phyloP scores from a whole-genome alignment of 176 grass and related monocot species.

The Leersia perrieri region DNA sequence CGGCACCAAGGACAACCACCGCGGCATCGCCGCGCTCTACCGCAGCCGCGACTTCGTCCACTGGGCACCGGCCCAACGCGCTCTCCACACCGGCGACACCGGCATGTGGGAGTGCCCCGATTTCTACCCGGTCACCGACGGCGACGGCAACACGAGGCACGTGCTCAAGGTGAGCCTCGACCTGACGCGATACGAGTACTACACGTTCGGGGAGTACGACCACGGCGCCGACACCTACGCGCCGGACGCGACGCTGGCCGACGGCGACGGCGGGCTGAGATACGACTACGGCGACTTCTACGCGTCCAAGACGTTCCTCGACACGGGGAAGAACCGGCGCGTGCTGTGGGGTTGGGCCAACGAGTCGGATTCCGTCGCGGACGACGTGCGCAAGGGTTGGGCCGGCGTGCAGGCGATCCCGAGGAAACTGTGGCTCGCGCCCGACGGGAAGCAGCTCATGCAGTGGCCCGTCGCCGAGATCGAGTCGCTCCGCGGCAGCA shows the following conservation, averaged over 20 bases:
- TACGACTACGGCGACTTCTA: conserved; percentile 89
- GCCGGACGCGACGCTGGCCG: conserved; percentile 38
- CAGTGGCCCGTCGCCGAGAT: conserved; percentile 76
- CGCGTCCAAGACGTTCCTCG: conserved; percentile 75
- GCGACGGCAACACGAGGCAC: conserved; percentile 6
- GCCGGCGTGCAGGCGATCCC: conserved; percentile 67
- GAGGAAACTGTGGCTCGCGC: conserved; percentile 57
- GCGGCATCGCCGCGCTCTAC: conserved; percentile 43
- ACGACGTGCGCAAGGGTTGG: conserved; percentile 58
- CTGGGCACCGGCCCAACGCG: conserved; percentile 17
- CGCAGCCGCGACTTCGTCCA: conserved; percentile 53
- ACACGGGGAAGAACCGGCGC: conserved; percentile 42
- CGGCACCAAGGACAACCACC: conserved; percentile 48
- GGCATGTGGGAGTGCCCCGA: conserved; percentile 97
- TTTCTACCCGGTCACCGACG: conserved; percentile 58
- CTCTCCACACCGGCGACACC: conserved; percentile 50
- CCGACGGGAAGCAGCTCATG: conserved; percentile 55
- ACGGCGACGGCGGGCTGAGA: conserved; percentile 45
- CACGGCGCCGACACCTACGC: conserved; percentile 46
- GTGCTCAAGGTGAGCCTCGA: conserved; percentile 80
- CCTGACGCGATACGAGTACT: conserved; percentile 52
- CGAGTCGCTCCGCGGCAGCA: conserved; percentile 44
- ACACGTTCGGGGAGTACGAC: conserved; percentile 66
- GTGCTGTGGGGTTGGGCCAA: conserved; percentile 73
- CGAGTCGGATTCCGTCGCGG: conserved; percentile 53